These are phyloP conservation scores for Yamadazyma sp. DNA, from an alignment of 805 yeast genomes.

Conservation along the genomic window DNA sequence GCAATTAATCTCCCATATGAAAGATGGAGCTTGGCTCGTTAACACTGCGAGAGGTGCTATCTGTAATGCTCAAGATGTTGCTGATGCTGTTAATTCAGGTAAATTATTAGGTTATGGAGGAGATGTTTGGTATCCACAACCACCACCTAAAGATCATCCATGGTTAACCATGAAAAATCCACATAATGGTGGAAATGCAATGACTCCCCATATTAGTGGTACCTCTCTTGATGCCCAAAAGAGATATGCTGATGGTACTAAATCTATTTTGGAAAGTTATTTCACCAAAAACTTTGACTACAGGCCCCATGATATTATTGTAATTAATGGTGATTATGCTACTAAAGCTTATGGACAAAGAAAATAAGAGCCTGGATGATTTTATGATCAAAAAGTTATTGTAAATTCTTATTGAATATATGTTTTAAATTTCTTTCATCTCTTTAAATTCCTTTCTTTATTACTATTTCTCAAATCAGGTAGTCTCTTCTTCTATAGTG, in stretches of 20 bases:
- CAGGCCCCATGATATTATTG: slow-evolving; percentile 73
- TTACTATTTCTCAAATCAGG: too few species aligned
- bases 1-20: slow-evolving; percentile 63
- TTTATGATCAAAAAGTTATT: too few species aligned
- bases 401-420: too few species aligned
- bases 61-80: slow-evolving; percentile 68
- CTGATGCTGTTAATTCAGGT: slow-evolving; percentile 67
- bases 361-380: too few species aligned
- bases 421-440: too few species aligned
- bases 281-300: slow-evolving; percentile 62
- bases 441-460: too few species aligned
- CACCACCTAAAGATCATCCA: slow-evolving; percentile 74
- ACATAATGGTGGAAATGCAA: slow-evolving; percentile 74
- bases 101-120: slow-evolving; percentile 79
- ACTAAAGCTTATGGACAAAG: slow-evolving; percentile 68
- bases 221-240: slow-evolving; percentile 78
- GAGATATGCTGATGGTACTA: slow-evolving; percentile 69
- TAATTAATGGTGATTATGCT: slow-evolving; percentile 67
- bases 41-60: slow-evolving; percentile 85
- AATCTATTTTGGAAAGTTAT: slow-evolving; percentile 60
- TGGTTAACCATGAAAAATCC: slow-evolving; percentile 70
- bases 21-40: slow-evolving; percentile 69
- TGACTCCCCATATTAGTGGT: slow-evolving; percentile 83
- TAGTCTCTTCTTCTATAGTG: too few species aligned
- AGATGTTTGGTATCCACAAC: slow-evolving; percentile 85